phyloP scores from a whole-genome alignment of 1,139 yeast genomes.

The Suhomyces yuchorum region DNA sequence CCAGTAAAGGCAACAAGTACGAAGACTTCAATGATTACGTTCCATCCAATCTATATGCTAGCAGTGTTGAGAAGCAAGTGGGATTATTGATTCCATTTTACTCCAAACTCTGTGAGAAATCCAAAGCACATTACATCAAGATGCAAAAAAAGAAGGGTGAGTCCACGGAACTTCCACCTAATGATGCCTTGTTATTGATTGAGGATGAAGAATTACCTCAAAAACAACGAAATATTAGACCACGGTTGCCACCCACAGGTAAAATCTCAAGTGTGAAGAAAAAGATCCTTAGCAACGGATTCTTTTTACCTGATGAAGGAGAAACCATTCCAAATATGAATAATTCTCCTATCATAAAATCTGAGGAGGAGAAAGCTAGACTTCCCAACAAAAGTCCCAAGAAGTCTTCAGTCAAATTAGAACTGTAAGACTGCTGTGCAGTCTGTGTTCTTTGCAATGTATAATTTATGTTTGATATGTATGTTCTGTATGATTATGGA shows the following conservation, averaged over 20 bases:
- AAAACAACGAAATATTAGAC: constrained; percentile 75
- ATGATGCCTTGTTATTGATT: constrained; percentile 48
- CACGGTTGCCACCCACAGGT: constrained; percentile 93
- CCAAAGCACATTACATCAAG: constrained; percentile 51
- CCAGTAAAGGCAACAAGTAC: constrained; percentile 53
- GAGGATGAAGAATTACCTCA: constrained; percentile 86
- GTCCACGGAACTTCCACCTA: constrained; percentile 45
- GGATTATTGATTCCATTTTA: constrained; percentile 64
- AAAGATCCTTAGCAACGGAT: constrained; percentile 55
- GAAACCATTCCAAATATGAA: not conserved
- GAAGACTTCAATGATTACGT: constrained; percentile 62
- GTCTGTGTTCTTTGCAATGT: not conserved
- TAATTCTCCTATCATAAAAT: not conserved
- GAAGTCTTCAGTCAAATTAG: constrained; percentile 8
- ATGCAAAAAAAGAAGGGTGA: constrained; percentile 57
- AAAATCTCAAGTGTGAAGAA: constrained; percentile 75
- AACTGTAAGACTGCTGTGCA: constrained; percentile 7
- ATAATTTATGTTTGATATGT: not conserved
- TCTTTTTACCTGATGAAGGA: constrained; percentile 37
- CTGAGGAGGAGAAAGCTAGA: constrained; percentile 3
- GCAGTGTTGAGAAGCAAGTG: constrained; percentile 55
- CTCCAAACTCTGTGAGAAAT: constrained; percentile 50
- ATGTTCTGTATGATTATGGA: not conserved
- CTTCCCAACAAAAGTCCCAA: constrained; percentile 10
- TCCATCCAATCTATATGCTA: constrained; percentile 50